Conservation (phyloP, 1,284 basidiomycete genomes). For the Spongispora temasekensis region DNA sequence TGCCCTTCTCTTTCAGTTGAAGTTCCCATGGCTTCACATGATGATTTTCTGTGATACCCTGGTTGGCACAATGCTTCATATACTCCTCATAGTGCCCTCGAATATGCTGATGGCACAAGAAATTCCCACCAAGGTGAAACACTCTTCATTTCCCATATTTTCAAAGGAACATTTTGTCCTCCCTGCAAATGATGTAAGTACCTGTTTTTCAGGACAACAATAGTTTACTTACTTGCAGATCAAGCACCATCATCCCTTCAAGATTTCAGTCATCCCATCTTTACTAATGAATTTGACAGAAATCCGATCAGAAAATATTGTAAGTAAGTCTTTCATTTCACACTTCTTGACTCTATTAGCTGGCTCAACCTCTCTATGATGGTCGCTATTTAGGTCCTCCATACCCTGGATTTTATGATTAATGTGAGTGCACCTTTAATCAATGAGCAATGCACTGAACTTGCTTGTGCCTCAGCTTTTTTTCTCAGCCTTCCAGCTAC, state of each 20-base stretch:
- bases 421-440: no score
- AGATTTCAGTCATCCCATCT: neutral
- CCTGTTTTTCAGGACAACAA: no score
- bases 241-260: neutral
- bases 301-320: neutral
- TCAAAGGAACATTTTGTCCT: no score
- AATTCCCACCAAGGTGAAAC: neutral
- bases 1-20: neutral
- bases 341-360: no score
- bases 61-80: neutral
- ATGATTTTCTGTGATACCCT: neutral
- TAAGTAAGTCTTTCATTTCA: neutral
- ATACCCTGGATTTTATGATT: no score
- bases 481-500: no score
- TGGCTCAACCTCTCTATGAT: no score
- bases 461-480: no score
- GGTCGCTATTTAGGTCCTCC: no score
- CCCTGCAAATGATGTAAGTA: no score
- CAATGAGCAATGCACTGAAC: no score
- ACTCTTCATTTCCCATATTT: neutral
- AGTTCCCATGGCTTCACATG: neutral
- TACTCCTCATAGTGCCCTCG: neutral
- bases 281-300: neutral
- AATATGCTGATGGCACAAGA: neutral
- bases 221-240: no score